Base-by-base conservation (phyloP, 495 filamentous ascomycete genomes). In the Talaromyces adpressus region DNA sequence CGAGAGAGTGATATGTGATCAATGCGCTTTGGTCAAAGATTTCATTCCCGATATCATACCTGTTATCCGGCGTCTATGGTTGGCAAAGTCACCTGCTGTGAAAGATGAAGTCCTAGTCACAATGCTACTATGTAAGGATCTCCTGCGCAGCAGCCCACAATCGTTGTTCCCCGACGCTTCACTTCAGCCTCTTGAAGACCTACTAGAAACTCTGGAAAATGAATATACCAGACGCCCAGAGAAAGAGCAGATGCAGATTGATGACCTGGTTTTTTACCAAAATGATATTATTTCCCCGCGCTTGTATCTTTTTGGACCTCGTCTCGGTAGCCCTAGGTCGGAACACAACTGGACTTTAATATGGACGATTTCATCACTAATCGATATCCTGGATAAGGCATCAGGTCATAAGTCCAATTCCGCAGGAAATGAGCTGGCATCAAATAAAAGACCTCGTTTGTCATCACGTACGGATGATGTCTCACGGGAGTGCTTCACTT, bases 171-270 rank as follows among this genome's bases (percentile, higher is more conserved):
- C 73, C 7, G 73, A 77, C 45, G 62, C 62, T 14, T 57, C 73
- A 16, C 53, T 59, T 32, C 68, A 68, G 14, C 63, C 71, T 6
- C 64, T 87, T 11, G 79, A 88, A 66, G 81, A 80, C 11, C 73
- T 94, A 22, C 63, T 82, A 49, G 83, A 89, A 54, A 78, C 81
- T 20, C 68, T 97, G 25, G 85, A 85, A 71, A 80, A 77, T 6
- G 92, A 96, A 64, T 95, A 95, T 73, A 81, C 82, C 29, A 84
- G 74, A 63, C 84, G 92, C 65, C 75, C 85, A 27, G 87, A 89
- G 54, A 87, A 86, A 60, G 85, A 90, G 25, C 80, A 87, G n/a
- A 73, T 95, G 16, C 88, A 92, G 63, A 75, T 91, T 20, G 90
- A 92, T 65, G 91, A 96, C 63, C 69, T 90, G 20, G 73, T 82